These are phyloP conservation scores for Fusarium sp. DNA, from an alignment of 2,329 filamentous ascomycete species.

Conservation along the genomic window DNA sequence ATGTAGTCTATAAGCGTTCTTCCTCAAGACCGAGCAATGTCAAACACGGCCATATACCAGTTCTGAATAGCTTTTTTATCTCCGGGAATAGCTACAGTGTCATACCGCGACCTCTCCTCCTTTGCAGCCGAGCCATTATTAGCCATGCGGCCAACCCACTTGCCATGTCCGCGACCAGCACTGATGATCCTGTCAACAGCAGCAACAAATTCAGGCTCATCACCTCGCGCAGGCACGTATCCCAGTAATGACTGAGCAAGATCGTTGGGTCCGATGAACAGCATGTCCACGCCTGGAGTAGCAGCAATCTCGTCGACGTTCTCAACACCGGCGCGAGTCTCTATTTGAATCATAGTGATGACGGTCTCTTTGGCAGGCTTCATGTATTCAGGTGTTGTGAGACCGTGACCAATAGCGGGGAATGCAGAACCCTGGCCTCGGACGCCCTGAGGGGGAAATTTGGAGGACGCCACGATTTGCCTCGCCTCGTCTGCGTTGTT, in stretches of 20 bases:
- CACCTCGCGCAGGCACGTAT: conserved; percentile 54
- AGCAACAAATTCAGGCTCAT: conserved; percentile 56
- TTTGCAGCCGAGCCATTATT: conserved; percentile 54
- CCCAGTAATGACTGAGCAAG: conserved; percentile 50
- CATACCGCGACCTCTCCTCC: conserved; percentile 48
- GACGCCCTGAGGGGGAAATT: conserved; percentile 54
- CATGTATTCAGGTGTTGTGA: conserved; percentile 52
- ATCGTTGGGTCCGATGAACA: conserved; percentile 57
- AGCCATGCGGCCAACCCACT: conserved; percentile 58
- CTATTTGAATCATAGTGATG: conserved; percentile 56
- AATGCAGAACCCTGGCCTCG: conserved; percentile 56
- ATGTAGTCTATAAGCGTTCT: neutral
- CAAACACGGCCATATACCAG: conserved; percentile 55
- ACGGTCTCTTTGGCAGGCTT: conserved; percentile 54
- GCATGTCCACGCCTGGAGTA: conserved; percentile 51
- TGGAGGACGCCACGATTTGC: conserved; percentile 51
- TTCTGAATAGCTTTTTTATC: conserved; percentile 59
- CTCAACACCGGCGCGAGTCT: conserved; percentile 53
- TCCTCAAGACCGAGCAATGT: conserved; percentile 44
- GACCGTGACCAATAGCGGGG: conserved; percentile 48
- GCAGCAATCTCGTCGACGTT: conserved; percentile 52
- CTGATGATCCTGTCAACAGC: conserved; percentile 56
- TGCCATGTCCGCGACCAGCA: conserved; percentile 57
- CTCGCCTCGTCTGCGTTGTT: conserved; percentile 52
- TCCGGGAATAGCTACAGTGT: conserved; percentile 53